Evolutionary conservation across 2,329 filamentous ascomycete species (phyloP), one percentile per base, ranked within the genome.

Genomic region (Zelopaecilomyces penicillatus): DNA sequence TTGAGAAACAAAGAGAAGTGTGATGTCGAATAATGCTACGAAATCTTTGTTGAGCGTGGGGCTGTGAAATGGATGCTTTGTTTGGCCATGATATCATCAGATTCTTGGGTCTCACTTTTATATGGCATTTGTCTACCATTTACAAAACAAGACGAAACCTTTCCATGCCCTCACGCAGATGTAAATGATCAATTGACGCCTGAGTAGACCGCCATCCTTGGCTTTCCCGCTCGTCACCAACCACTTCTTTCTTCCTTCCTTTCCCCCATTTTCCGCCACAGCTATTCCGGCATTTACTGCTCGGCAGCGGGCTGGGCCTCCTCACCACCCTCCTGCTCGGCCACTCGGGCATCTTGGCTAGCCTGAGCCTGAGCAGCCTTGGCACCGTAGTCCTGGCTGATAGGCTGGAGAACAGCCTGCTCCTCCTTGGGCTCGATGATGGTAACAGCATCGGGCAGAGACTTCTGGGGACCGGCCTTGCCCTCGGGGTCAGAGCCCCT

Each of bases 361-460:
- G 78, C 83, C 54, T 80, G 78, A 50, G 81, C 81, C 68, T 85
- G 80, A 59, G 70, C 66, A 52, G 77, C 77, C 87, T 98, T 98
- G 60, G 91, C 88, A 65, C 93, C 93, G 76, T 98, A 98, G 78
- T 98, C 94, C 76, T 96, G 89, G 74, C 85, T 91, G 73, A 91
- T 85, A 67, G 93, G 93, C 74, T 95, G 89, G 63, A 95, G 81
- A 57, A 97, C 85, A 63, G 85, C 82, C 70, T 90, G 82, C 83
- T 98, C 93, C 77, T 98, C 93, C 87, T 98, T 98, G 75, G 93
- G 94, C 80, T 98, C 93, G 74, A 97, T 95, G 75, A 98, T 93
- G 71, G 91, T 97, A 72, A 98, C 93, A 69, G 89, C 88, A 73
- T 98, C 93, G 61, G 93, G 93, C 57, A 98, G 87, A 59, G 89